These are phyloP conservation scores for Yamadazyma spencermartinsiae DNA, from an alignment of 1,139 yeast species.

Conservation along the genomic window DNA sequence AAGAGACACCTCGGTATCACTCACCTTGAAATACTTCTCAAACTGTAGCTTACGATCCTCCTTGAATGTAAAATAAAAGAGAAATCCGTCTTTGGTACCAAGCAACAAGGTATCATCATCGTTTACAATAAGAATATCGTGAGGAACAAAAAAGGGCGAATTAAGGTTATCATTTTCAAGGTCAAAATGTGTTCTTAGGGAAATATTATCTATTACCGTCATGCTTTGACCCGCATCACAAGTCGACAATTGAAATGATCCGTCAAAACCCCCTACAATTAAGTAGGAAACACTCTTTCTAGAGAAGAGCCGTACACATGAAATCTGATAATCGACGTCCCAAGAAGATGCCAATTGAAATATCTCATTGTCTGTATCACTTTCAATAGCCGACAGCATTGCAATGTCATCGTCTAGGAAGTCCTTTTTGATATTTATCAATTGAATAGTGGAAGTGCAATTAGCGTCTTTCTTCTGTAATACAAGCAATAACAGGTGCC, in stretches of 20 bases:
- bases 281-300: conserved; percentile 7
- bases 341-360: conserved; percentile 6
- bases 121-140: conserved; percentile 16
- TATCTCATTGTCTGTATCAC: conserved; percentile 4
- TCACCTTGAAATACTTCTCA: conserved; percentile 21
- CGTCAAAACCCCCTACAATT: conserved; percentile 25
- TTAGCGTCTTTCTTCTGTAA: conserved; percentile 13
- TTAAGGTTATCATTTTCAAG: not conserved
- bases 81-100: conserved; percentile 34
- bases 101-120: conserved; percentile 17
- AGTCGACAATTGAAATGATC: conserved; percentile 14
- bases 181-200: conserved; percentile 5
- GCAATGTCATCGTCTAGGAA: not conserved
- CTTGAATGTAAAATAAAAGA: conserved; percentile 18
- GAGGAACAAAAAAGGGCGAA: conserved; percentile 18
- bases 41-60: conserved; percentile 13
- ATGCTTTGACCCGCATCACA: too few relatives aligned
- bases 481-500: conserved; percentile 17
- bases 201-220: not conserved
- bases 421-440: conserved; percentile 1
- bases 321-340: conserved; percentile 18
- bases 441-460: not conserved
- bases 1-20: conserved; percentile 21
- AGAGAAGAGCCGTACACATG: conserved; percentile 17
- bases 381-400: too few relatives aligned